Evolutionary conservation across 2,329 filamentous ascomycete species (phyloP), one percentile per base, ranked within the genome.

Genomic region (Myriosclerotinia scirpicola): DNA sequence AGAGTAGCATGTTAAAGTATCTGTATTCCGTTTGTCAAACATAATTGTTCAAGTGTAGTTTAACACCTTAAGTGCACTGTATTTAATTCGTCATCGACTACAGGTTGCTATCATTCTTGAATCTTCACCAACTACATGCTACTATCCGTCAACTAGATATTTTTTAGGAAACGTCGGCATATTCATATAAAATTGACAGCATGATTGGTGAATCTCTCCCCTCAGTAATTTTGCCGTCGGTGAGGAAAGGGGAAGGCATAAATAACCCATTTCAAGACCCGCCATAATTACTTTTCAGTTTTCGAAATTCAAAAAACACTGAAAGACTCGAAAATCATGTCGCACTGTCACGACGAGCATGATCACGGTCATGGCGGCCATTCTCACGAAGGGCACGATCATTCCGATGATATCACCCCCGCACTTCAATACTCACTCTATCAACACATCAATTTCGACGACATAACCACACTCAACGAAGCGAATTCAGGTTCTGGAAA

Each of bases 351-450:
- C 69, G 80, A 82, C 69, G 80, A 82, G 67, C 74, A 76, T 59
- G 70, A 74, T 26, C 73, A 75, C 59, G 71, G 68, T 36, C 77
- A 78, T 70, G 80, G 81, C 71, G 80, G 82, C 71, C 83, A 86
- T 71, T 82, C 81, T 67, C 81, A 87, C 72, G 92, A 96, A 77
- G 80, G 82, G 70, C 93, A 97, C 78, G 93, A 97, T 78, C 94
- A 97, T 80, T 89, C 86, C 56, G 91, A 98, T 81, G 94, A 98
- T 81, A 87, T 97, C 74, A 93, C 91, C 1, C 95, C 95, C 0
- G 94, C 93, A 1, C 83, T 97, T 20, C 94, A 98, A 79, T 90
- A 89, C 73, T 92, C 93, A 53, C 87, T 99, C 46, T 98, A 97
- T 81, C 87, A 91, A 71, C 90, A 97, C 77, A 93, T 99, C 78